A percentile compares a stretch with the other conserved stretches of the same genome.
Conservation (phyloP, 192 early-diverging fungal species). For the Coemansia sp. region DNA sequence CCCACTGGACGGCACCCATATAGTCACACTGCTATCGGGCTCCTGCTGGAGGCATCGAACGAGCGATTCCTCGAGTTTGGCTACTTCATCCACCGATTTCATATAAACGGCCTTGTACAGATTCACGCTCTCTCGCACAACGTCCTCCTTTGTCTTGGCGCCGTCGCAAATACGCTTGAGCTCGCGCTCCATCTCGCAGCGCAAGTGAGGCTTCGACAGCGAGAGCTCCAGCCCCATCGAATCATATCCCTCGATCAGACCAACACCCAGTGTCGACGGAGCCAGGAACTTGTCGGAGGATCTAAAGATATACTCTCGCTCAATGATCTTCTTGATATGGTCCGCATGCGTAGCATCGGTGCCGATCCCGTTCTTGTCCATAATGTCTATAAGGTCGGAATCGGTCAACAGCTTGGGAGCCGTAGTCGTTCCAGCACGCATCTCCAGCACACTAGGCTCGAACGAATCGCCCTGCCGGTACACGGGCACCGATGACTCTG, state of each 20-base stretch:
- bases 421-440: slow-evolving; percentile 65
- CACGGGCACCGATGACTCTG: slow-evolving; percentile 65
- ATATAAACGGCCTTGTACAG: slow-evolving; percentile 75
- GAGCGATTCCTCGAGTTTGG: slow-evolving; percentile 52
- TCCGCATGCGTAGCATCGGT: slow-evolving; percentile 97
- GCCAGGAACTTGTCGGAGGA: slow-evolving; percentile 55
- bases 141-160: slow-evolving; percentile 59
- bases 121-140: slow-evolving; percentile 63
- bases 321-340: slow-evolving; percentile 91
- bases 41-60: slow-evolving; percentile 33
- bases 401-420: slow-evolving; percentile 79
- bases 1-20: slow-evolving; percentile 6
- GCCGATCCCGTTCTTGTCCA: slow-evolving; percentile 94
- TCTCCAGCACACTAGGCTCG: slow-evolving; percentile 63
- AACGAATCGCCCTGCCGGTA: slow-evolving; percentile 70
- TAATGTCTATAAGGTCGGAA: slow-evolving; percentile 79
- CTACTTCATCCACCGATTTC: slow-evolving; percentile 50
- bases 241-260: slow-evolving; percentile 82
- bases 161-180: slow-evolving; percentile 75
- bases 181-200: slow-evolving; percentile 80
- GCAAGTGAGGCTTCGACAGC: slow-evolving; percentile 84
- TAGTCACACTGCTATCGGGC: background rate
- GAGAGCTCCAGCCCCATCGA: slow-evolving; percentile 81
- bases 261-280: slow-evolving; percentile 86
- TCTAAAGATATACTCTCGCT: slow-evolving; percentile 82